Evolutionary conservation across 176 grass and related monocot genomes (phyloP).

Genomic region (Oryza punctata): DNA sequence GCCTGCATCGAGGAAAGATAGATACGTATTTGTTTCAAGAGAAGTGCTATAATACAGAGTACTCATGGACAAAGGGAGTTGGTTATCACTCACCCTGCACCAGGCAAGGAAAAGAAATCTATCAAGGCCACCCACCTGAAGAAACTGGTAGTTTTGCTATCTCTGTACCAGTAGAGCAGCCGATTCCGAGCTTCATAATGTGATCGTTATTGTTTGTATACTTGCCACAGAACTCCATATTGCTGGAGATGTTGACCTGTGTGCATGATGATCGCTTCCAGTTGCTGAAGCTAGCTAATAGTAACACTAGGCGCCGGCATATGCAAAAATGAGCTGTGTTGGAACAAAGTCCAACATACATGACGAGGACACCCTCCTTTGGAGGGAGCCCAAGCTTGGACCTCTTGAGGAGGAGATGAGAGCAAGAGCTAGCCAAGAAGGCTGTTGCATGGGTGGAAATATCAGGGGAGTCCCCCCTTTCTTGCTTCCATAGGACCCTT

Average conservation of each 20-base stretch:
- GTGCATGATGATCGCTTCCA: conserved; percentile 47
- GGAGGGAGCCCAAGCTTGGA: too few species aligned
- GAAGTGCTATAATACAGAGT: conserved; percentile 21
- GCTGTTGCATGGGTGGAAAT: too few species aligned
- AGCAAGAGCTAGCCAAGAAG: too few species aligned
- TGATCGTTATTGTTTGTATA: conserved; percentile 52
- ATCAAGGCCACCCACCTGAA: conserved; percentile 34
- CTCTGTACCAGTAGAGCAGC: not conserved
- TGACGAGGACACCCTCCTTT: too few species aligned
- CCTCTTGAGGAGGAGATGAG: too few species aligned
- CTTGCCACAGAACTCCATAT: conserved; percentile 44
- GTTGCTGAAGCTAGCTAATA: conserved; percentile 55
- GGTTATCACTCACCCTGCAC: not conserved
- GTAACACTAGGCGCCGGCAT: conserved; percentile 52
- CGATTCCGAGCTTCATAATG: conserved; percentile 28
- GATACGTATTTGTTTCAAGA: conserved; percentile 34
- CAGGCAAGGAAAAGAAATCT: conserved; percentile 6
- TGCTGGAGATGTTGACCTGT: conserved; percentile 36
- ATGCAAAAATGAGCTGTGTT: conserved; percentile 63
- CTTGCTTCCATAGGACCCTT: too few species aligned
- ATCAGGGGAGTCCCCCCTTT: too few species aligned
- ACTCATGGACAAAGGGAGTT: conserved; percentile 1
- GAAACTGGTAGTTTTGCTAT: conserved; percentile 17
- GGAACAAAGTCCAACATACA: too few species aligned
- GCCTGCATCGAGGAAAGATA: conserved; percentile 15